Conservation (phyloP, 1,284 basidiomycete species). For the Ceratobasidium sp. region DNA sequence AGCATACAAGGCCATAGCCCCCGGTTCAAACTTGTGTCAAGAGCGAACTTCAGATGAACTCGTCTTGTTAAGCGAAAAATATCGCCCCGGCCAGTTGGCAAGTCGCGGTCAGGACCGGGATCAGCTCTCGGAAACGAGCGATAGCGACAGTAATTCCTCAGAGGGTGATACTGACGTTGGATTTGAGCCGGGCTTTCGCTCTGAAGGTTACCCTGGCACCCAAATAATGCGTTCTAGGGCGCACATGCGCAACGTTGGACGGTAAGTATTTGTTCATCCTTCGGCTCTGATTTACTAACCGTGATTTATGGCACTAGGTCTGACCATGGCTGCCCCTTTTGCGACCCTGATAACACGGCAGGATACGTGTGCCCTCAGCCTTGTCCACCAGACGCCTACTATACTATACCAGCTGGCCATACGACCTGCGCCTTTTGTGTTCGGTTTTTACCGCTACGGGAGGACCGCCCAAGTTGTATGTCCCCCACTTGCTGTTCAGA, state of each 20-base stretch:
- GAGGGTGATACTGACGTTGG: not conserved
- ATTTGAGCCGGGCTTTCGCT: not conserved
- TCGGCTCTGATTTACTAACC: too few species aligned
- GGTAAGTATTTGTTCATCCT: not conserved
- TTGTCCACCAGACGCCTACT: not conserved
- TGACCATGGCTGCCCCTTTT: conserved; percentile 3
- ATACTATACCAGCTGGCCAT: conserved; percentile 27
- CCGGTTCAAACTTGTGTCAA: conserved; percentile 24
- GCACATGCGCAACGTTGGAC: not conserved
- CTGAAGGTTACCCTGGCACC: not conserved
- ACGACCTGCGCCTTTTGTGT: conserved; percentile 22
- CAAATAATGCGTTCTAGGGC: not conserved
- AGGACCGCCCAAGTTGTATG: conserved; percentile 24
- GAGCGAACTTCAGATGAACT: conserved; percentile 34
- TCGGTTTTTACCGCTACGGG: conserved; percentile 27
- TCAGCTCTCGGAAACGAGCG: not conserved
- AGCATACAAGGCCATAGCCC: conserved; percentile 22
- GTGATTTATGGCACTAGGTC: not conserved
- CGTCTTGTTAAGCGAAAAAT: conserved; percentile 11
- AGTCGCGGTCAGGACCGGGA: not conserved
- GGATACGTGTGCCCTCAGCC: conserved; percentile 30
- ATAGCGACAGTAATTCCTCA: not conserved
- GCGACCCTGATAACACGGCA: conserved; percentile 22
- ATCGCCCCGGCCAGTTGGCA: conserved; percentile 21
- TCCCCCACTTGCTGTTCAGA: not conserved